Base-by-base conservation (phyloP, 805 yeast species). In the Aciculoconidium aculeatum region DNA sequence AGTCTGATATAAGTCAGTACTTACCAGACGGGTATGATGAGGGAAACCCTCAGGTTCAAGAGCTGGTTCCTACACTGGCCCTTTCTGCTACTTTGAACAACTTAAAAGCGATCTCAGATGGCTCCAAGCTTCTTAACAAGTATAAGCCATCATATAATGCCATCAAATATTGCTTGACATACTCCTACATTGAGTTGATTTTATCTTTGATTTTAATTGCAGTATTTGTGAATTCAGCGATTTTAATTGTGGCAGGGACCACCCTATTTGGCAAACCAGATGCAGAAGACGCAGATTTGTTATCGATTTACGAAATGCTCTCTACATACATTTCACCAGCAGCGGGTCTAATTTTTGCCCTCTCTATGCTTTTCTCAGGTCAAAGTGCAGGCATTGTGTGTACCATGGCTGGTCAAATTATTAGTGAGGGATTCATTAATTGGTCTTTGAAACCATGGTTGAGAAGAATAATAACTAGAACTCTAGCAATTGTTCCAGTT, bases 321-420 rank as follows among this genome's bases (percentile, higher is more conserved):
- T 60, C 67, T 1, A 49, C 43, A 29, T 65, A 65, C 41, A 61
- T 65, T 21, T 57, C 65, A 3, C 70, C 70, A 1, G 59, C 67
- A 2, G 70, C 69, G 1, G 70, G 70, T 1, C 31, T 65, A 5
- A 51, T 65, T 9, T 65, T 65, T 45, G 70, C 70, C 1, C 49
- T 63, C 20, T 64, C 70, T 1, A 65, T 65, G 70, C 42, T 65
- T 11, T 65, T 62, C 32, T 55, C 69, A 2, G 70, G 70, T 16
- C 70, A 65, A 34, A 59, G 67, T 39, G 70, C 70, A 4, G 70
- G 70, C 10, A 64, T 65, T 21, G 70, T 65, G 8, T 65, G 70
- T 41, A 65, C 70, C 4, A 65, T 65, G 70, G 66, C 70, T 2
- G 70, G 70, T 8, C 70, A 65, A 40, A 65, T 65, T 31, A 53